A percentile compares a stretch with the other conserved stretches of the same genome.
These are phyloP conservation scores for Gnomoniopsis smithogilvyi DNA, from an alignment of 2,329 filamentous ascomycete genomes.

Conservation along the genomic window DNA sequence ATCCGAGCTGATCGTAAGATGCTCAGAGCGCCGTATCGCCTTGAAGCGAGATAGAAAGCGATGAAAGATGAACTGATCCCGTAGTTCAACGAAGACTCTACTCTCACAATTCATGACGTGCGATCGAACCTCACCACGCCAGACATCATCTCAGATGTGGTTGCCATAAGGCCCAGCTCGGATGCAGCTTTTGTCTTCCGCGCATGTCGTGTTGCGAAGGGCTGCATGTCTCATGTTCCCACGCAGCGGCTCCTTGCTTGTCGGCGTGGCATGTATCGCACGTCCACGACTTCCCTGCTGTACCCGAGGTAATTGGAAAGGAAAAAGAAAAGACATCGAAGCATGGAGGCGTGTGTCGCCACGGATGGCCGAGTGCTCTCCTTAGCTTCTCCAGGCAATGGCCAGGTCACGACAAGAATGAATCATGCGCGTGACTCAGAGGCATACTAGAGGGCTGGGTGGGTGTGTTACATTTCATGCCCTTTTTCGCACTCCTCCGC, in stretches of 20 bases:
- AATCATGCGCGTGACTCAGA: background rate
- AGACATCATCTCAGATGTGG: constrained; percentile 18
- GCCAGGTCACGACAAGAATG: background rate
- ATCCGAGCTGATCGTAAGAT: constrained; percentile 7
- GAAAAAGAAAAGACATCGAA: constrained; percentile 1
- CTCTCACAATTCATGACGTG: background rate
- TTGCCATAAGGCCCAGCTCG: constrained; percentile 19
- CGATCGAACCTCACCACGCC: constrained; percentile 1
- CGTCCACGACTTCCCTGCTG: background rate
- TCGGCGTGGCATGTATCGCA: background rate
- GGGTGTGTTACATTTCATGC: background rate
- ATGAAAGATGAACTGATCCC: background rate
- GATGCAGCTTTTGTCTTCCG: constrained; percentile 2
- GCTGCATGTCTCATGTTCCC: background rate
- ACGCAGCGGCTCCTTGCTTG: background rate
- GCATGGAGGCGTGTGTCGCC: background rate
- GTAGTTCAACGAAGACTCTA: background rate
- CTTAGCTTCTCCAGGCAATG: background rate
- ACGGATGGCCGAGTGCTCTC: background rate
- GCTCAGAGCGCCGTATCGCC: background rate
- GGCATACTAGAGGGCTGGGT: background rate
- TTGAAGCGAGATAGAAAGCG: background rate
- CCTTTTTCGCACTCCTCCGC: background rate
- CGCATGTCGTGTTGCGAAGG: background rate
- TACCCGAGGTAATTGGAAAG: background rate